Evolutionary conservation across 495 filamentous ascomycete genomes (phyloP).

Genomic region (Neurospora discreta): DNA sequence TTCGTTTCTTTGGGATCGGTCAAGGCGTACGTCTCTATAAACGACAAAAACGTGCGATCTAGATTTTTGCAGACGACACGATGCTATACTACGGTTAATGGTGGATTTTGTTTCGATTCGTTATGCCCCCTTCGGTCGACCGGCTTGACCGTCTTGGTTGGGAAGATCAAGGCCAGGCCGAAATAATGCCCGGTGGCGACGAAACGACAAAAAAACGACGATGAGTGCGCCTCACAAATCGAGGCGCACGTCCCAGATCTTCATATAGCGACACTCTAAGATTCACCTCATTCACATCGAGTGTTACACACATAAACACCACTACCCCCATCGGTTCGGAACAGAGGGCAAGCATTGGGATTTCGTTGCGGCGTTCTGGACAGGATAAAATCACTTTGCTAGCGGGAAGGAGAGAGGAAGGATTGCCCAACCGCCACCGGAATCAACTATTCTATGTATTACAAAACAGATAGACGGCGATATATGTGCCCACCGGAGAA

Average conservation of each 20-base stretch:
- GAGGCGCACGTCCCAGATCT: not conserved
- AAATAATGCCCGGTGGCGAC: not conserved
- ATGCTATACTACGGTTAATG: not conserved
- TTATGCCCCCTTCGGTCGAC: not conserved
- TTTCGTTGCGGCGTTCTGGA: not conserved
- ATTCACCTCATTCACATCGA: not conserved
- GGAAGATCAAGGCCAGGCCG: not conserved
- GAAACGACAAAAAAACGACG: not conserved
- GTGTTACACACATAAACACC: not conserved
- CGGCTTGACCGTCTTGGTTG: not conserved
- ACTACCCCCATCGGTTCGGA: not conserved
- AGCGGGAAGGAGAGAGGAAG: not conserved
- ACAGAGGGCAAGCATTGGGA: not conserved
- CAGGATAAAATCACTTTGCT: not conserved
- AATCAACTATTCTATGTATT: not conserved
- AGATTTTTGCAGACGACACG: not conserved
- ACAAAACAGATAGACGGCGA: not conserved
- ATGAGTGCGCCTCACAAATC: not conserved
- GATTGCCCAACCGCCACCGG: not conserved
- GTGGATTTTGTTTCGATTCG: not conserved
- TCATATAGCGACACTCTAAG: not conserved
- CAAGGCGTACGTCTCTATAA: not conserved
- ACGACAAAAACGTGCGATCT: not conserved
- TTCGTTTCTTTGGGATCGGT: not conserved
- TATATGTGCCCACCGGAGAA: not conserved